phyloP scores from a whole-genome alignment of 352 stramenopile genomes.

The Phytophthora kernoviae region DNA sequence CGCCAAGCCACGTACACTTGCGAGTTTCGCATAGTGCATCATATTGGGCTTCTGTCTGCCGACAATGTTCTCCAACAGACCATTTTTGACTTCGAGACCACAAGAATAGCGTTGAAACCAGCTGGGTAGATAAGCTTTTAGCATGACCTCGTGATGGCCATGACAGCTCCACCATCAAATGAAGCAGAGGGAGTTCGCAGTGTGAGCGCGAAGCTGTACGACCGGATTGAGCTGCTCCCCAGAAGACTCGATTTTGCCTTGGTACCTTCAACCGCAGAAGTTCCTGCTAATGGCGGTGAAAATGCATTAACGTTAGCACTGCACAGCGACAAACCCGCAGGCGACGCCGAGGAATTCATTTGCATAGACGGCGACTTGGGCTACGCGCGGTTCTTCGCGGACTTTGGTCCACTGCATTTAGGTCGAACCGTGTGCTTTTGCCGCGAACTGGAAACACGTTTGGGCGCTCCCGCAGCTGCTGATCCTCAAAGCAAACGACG shows the following conservation, averaged over 20 bases:
- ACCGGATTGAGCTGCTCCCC: constrained; percentile 36
- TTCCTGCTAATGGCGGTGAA: not conserved
- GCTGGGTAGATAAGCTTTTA: not conserved
- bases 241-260: constrained; percentile 37
- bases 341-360: constrained; percentile 33
- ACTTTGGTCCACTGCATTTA: constrained; percentile 97
- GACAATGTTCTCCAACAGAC: not conserved
- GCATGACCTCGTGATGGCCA: constrained; percentile 1
- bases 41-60: constrained; percentile 8
- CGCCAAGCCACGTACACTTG: not conserved
- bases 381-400: constrained; percentile 98
- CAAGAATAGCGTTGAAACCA: constrained; percentile 28
- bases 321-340: not conserved
- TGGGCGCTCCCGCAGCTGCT: constrained; percentile 24
- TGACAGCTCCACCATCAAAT: not conserved
- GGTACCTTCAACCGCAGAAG: constrained; percentile 13
- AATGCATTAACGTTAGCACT: constrained; percentile 29
- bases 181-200: constrained; percentile 3
- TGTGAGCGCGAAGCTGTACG: constrained; percentile 17
- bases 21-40: constrained; percentile 23
- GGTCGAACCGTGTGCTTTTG: constrained; percentile 94
- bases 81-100: not conserved
- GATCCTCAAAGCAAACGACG: constrained; percentile 23
- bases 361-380: constrained; percentile 77
- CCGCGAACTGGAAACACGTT: constrained; percentile 67